These are phyloP conservation scores for Trichoderma atroviride DNA, from an alignment of 2,329 filamentous ascomycete species.

Conservation along the genomic window DNA sequence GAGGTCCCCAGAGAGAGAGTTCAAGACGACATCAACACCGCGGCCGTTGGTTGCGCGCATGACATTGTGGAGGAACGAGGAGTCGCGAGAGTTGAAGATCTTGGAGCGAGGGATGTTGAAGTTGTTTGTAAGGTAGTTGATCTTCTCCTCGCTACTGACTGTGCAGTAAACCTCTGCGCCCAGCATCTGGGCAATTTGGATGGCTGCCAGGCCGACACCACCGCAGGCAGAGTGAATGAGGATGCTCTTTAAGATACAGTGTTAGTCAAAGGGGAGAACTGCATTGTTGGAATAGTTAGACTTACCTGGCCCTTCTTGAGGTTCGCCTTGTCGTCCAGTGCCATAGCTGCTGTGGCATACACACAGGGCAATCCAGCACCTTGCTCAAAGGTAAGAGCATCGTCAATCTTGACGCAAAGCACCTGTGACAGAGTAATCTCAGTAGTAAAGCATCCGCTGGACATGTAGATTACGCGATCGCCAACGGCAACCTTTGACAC, in stretches of 20 bases:
- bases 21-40: background rate
- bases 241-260: slow-evolving; percentile 32
- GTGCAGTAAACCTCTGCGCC: slow-evolving; percentile 42
- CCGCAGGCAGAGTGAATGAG: slow-evolving; percentile 42
- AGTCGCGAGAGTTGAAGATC: slow-evolving; percentile 41
- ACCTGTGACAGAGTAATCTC: background rate
- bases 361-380: slow-evolving; percentile 12
- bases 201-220: slow-evolving; percentile 41
- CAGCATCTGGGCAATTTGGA: slow-evolving; percentile 36
- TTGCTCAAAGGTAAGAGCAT: slow-evolving; percentile 15
- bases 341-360: slow-evolving; percentile 30
- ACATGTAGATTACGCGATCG: slow-evolving; percentile 8
- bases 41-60: slow-evolving; percentile 33
- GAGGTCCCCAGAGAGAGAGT: background rate
- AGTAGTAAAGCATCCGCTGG: background rate
- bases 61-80: slow-evolving; percentile 38
- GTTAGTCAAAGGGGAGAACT: background rate
- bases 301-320: slow-evolving; percentile 28
- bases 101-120: slow-evolving; percentile 38
- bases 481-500: background rate
- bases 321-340: slow-evolving; percentile 35
- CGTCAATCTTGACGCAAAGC: slow-evolving; percentile 5
- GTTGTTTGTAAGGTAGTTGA: slow-evolving; percentile 36
- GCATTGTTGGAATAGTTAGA: background rate
- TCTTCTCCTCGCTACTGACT: slow-evolving; percentile 41